Evolutionary conservation across 176 grass and related monocot genomes (phyloP).

Genomic region (Dendrocalamus sinicus): DNA sequence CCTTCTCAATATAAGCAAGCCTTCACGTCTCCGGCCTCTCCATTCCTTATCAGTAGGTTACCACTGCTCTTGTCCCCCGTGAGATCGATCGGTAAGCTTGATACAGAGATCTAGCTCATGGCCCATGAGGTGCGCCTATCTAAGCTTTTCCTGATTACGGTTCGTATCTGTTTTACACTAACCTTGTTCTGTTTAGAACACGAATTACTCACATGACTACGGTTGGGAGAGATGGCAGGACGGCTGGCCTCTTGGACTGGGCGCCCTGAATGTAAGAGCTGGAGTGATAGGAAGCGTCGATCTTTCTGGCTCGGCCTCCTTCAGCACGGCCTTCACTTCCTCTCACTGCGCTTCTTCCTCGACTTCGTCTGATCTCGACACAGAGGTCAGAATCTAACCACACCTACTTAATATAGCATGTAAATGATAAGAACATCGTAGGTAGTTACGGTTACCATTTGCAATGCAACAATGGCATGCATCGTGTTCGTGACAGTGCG

Average conservation of each 20-base stretch:
- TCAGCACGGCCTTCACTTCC: conserved; percentile 54
- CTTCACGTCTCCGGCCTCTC: background rate
- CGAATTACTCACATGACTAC: background rate
- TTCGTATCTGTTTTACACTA: background rate
- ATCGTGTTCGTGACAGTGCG: too few relatives aligned
- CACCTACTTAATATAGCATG: background rate
- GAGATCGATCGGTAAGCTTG: too few relatives aligned
- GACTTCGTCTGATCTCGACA: conserved; percentile 53
- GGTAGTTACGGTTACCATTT: background rate
- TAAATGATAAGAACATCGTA: background rate
- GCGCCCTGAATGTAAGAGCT: conserved; percentile 45
- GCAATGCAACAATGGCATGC: background rate
- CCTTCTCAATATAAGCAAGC: conserved; percentile 24
- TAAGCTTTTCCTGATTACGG: background rate
- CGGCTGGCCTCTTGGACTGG: conserved; percentile 74
- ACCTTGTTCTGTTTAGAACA: background rate
- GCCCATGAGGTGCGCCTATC: conserved; percentile 45
- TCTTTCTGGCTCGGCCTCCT: conserved; percentile 45
- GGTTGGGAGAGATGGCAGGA: conserved; percentile 46
- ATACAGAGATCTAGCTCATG: conserved; percentile 34
- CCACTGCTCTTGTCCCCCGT: too few relatives aligned
- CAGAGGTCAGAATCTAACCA: conserved; percentile 44
- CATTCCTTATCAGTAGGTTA: background rate
- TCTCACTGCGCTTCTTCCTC: conserved; percentile 53
- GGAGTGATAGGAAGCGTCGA: conserved; percentile 30